A percentile compares a stretch with the other conserved stretches of the same genome.
These are phyloP conservation scores for Mortierella claussenii DNA, from an alignment of 192 early-diverging fungal species.

Conservation along the genomic window DNA sequence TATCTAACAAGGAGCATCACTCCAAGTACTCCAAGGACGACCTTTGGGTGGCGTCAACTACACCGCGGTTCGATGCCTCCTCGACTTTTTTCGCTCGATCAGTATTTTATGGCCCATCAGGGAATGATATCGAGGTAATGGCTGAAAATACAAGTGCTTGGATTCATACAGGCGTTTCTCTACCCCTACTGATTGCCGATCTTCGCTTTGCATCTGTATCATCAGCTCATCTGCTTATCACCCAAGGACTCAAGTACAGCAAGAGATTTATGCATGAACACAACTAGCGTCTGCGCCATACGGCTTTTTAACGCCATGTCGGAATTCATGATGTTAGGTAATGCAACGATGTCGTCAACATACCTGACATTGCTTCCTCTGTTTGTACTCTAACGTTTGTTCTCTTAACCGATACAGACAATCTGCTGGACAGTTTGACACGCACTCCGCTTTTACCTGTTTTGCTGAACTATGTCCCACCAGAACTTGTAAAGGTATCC, in stretches of 20 bases:
- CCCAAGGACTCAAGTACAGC: constrained; percentile 52
- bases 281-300: constrained; percentile 40
- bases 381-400: neutral
- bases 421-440: constrained; percentile 42
- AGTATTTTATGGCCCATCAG: constrained; percentile 59
- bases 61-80: constrained; percentile 50
- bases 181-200: too few species aligned
- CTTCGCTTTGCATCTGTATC: neutral
- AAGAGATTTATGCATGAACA: constrained; percentile 13
- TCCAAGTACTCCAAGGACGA: constrained; percentile 60
- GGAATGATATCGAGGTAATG: constrained; percentile 53
- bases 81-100: constrained; percentile 59
- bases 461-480: constrained; percentile 52
- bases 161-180: too few species aligned
- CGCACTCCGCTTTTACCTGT: constrained; percentile 52
- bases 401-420: constrained; percentile 31
- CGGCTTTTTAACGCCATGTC: constrained; percentile 56
- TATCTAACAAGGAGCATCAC: constrained; percentile 56
- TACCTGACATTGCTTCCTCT: neutral
- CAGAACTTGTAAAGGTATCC: constrained; percentile 25
- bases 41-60: constrained; percentile 60
- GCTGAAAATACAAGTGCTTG: too few species aligned
- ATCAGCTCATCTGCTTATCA: constrained; percentile 55
- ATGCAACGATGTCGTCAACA: neutral
- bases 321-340: constrained; percentile 67